Base-by-base conservation (phyloP, 805 yeast genomes). In the Wickerhamomyces bovis region DNA sequence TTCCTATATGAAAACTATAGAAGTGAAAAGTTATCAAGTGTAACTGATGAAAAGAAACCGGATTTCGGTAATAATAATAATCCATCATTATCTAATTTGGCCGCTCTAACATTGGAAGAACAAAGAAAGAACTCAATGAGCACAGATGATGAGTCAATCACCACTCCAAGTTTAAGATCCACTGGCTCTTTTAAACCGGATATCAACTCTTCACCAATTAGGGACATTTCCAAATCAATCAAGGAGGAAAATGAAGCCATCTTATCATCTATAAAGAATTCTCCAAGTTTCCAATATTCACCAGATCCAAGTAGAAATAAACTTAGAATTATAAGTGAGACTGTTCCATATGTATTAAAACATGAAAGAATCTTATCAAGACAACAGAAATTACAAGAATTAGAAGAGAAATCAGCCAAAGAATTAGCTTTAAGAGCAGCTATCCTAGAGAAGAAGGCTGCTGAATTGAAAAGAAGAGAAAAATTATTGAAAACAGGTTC, bases 301-400 rank as follows among this genome's bases (percentile, higher is more conserved):
- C 61, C 67, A 12, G 66, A 65, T 31, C 68, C 69, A 38, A 76
- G 76, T 44, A 76, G 87, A 52, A 73, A 73, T 53, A 86, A 84
- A 64, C 68, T 86, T 53, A 73, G 95, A 60, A 85, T 82, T 59
- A 80, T 86, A 46, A 82, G 89, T 39, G 92, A 85, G 60, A 86
- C 94, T 1, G 87, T 86, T 21, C 95, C 95, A n/a, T 86, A 86
- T 55, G 83, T 85, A 30, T 68, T 86, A 51, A 77, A 87, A 61
- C 92, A 85, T 63, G 92, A 86, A 64, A 76, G 84, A 47, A 76
- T 85, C 47, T 66, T 80, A 53, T 83, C 84, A 44, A 81, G 86
- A 63, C 90, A 86, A 59, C 87, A 81, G 48, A 85, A 83, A 66
- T 68, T 86, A 43, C 90, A 85, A 61, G 89, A 85, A 55, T 67